These are phyloP conservation scores for Pseudogymnoascus sp. DNA, from an alignment of 2,329 filamentous ascomycete genomes.

Conservation along the genomic window DNA sequence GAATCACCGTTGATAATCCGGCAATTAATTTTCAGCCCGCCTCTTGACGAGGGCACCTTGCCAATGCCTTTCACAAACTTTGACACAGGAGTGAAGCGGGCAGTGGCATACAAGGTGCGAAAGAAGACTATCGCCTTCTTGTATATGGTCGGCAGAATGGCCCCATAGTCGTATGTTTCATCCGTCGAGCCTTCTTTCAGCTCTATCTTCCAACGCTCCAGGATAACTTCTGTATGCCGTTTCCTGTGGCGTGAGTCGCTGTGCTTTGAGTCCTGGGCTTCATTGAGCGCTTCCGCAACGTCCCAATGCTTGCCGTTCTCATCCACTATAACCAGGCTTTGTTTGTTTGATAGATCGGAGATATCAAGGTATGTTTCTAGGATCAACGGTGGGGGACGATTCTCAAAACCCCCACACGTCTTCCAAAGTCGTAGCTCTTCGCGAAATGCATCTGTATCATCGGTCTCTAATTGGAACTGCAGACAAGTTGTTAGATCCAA, in stretches of 20 bases:
- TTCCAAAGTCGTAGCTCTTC: conserved; percentile 80
- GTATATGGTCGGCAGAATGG: conserved; percentile 75
- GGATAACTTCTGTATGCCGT: conserved; percentile 62
- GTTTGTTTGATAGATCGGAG: conserved; percentile 68
- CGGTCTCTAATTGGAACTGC: conserved; percentile 90
- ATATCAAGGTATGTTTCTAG: conserved; percentile 87
- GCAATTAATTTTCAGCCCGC: conserved; percentile 65
- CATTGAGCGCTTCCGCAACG: conserved; percentile 72
- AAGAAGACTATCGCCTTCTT: conserved; percentile 97
- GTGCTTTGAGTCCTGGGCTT: conserved; percentile 40
- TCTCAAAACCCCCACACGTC: conserved; percentile 65
- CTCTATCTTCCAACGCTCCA: conserved; percentile 87
- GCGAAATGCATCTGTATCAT: conserved; percentile 81
- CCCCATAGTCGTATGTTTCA: conserved; percentile 47
- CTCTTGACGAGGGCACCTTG: conserved; percentile 56
- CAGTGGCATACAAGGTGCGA: conserved; percentile 74
- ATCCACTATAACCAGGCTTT: conserved; percentile 81
- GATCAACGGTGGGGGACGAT: conserved; percentile 71
- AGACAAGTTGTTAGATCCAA: neutral
- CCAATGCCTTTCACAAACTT: conserved; percentile 66
- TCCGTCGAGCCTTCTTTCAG: conserved; percentile 53
- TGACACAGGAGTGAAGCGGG: conserved; percentile 77
- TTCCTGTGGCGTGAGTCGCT: conserved; percentile 21
- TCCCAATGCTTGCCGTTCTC: conserved; percentile 89
- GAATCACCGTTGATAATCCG: conserved; percentile 59